Evolutionary conservation across 2,329 filamentous ascomycete genomes (phyloP), one percentile per base, ranked within the genome.

Genomic region (Venturia effusa): DNA sequence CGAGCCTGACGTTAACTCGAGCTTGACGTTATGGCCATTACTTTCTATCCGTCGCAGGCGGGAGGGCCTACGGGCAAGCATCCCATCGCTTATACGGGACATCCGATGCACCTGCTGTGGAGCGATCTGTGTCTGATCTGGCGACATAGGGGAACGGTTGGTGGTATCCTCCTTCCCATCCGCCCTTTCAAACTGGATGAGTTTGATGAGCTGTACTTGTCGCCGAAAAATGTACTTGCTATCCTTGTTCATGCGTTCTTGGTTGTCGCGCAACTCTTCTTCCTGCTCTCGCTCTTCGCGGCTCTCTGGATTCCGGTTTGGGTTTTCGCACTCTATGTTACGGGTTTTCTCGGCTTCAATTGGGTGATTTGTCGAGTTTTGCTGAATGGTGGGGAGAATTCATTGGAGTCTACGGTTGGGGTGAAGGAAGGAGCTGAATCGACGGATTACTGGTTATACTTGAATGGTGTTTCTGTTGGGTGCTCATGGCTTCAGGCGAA

Each of bases 361-460:
- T 68, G 69, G 60, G 66, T 43, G 1, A 65, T 76, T 32, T 74
- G 73, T 61, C 67, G 69, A 24, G 40, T 74, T 11, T 43, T 74
- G 2, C 39, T 74, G n/a, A 79, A 79, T 64, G 73, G 75, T 51
- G 48, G 64, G 27, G 62, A 67, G 59, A 65, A 67, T 59, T 60
- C 67, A 34, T 64, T 86, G 81, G 79, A 72, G 76, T 85, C 81
- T 68, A 72, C 74, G 22, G 85, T 84, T 62, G 84, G 82, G 66
- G 79, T 84, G 1, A 24, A 45, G 37, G 59, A 39, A 48, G 34
- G 24, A 48, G 17, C 74, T 74, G 1, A 72, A 74, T n/a, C 77
- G 78, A 57, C 63, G n/a, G 89, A 92, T 74, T 82, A 86, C 69
- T 93, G 89, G 89, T 79, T 92, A 19, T 92, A 89, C 71, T 74